phyloP scores from a whole-genome alignment of 2,329 filamentous ascomycete genomes.

The Ophiocordyceps camponoti-rufipedis region DNA sequence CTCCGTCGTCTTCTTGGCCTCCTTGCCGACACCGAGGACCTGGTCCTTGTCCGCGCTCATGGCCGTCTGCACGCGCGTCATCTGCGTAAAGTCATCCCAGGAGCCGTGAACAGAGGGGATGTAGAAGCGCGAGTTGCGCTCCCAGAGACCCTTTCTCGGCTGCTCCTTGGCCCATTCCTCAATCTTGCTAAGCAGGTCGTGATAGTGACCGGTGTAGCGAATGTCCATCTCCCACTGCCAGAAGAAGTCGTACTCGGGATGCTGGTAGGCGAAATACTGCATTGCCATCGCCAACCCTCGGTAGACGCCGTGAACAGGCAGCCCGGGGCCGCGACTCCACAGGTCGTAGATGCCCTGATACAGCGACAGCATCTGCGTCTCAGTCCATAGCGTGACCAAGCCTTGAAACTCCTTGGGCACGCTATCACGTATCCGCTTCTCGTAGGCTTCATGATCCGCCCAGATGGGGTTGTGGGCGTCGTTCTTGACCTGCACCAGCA shows the following conservation, averaged over 20 bases:
- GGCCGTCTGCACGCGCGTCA: slow-evolving; percentile 58
- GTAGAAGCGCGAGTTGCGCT: slow-evolving; percentile 63
- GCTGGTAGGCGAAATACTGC: slow-evolving; percentile 77
- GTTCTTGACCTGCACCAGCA: slow-evolving; percentile 69
- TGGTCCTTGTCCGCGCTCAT: slow-evolving; percentile 57
- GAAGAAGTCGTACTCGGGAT: slow-evolving; percentile 78
- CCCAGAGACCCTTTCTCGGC: slow-evolving; percentile 66
- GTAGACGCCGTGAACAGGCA: slow-evolving; percentile 83
- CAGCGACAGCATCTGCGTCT: slow-evolving; percentile 77
- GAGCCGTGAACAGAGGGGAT: slow-evolving; percentile 56
- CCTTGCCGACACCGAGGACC: slow-evolving; percentile 38
- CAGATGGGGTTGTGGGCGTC: slow-evolving; percentile 60
- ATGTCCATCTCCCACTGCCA: slow-evolving; percentile 97
- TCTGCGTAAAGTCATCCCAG: slow-evolving; percentile 61
- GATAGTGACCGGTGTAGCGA: slow-evolving; percentile 77
- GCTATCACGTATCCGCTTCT: slow-evolving; percentile 44
- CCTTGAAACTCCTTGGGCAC: slow-evolving; percentile 75
- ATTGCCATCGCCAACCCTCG: slow-evolving; percentile 86
- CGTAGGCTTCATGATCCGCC: slow-evolving; percentile 54
- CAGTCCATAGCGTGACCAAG: slow-evolving; percentile 83
- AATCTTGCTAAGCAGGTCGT: slow-evolving; percentile 52
- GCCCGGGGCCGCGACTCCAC: slow-evolving; percentile 42
- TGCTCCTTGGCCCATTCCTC: slow-evolving; percentile 52
- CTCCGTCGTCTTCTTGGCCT: slow-evolving; percentile 19
- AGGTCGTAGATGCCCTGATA: slow-evolving; percentile 78